These are phyloP conservation scores for Scheffersomyces insectosa DNA, from an alignment of 1,139 yeast species.

Conservation along the genomic window DNA sequence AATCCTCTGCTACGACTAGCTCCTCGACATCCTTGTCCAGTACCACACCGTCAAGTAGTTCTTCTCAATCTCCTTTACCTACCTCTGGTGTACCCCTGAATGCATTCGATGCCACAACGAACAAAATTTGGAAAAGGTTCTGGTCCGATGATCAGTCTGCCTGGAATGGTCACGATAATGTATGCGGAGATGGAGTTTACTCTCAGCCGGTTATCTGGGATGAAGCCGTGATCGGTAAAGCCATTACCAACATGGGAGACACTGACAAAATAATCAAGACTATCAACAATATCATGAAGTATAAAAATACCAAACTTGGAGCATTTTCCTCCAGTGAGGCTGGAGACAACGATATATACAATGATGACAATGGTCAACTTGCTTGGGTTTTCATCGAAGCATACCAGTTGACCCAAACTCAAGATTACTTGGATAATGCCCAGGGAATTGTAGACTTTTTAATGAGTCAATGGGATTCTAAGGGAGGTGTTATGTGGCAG, in stretches of 20 bases:
- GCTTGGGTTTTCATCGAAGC: conserved; percentile 34
- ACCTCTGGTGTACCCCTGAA: conserved; percentile 7
- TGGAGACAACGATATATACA: conserved; percentile 30
- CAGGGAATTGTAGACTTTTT: conserved; percentile 15
- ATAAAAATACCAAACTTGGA: conserved; percentile 14
- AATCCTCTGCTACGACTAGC: background rate
- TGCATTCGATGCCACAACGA: conserved; percentile 9
- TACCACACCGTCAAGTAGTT: too few species aligned
- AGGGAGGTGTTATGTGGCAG: conserved; percentile 36
- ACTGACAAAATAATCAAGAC: conserved; percentile 3
- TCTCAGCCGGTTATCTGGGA: conserved; percentile 10
- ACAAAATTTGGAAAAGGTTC: conserved; percentile 18
- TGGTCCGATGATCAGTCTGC: conserved; percentile 13
- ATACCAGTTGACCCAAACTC: conserved; percentile 15
- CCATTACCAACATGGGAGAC: conserved; percentile 6
- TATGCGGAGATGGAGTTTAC: conserved; percentile 8
- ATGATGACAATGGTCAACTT: conserved; percentile 38
- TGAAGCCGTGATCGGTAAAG: conserved; percentile 13
- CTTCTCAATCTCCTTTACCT: too few species aligned
- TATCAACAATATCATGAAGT: conserved; percentile 4
- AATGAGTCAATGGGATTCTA: conserved; percentile 16
- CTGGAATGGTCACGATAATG: conserved; percentile 18
- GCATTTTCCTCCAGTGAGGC: conserved; percentile 37
- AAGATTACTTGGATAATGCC: conserved; percentile 18
- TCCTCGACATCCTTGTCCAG: background rate